phyloP scores from a whole-genome alignment of 139 green algal genomes.

The Helicosporidium sp. region DNA sequence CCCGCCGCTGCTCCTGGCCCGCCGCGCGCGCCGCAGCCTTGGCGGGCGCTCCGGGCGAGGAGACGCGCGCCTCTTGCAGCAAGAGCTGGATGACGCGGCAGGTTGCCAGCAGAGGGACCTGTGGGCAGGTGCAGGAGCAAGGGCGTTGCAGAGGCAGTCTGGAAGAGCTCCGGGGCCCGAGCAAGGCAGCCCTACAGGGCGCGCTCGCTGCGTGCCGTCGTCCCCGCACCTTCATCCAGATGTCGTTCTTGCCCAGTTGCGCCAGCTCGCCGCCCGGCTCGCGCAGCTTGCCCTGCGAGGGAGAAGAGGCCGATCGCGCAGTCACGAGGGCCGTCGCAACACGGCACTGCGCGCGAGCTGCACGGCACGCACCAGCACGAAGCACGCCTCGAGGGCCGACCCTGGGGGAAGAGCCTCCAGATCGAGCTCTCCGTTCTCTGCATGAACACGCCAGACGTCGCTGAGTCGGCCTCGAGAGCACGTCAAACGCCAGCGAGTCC shows the following conservation, averaged over 20 bases:
- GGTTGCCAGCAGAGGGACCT: slow-evolving; percentile 6
- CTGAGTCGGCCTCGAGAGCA: too few relatives aligned
- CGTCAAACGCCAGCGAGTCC: too few relatives aligned
- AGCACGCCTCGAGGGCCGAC: neutral
- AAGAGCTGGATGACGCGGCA: slow-evolving; percentile 5
- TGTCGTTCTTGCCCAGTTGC: neutral
- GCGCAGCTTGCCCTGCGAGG: slow-evolving; percentile 1
- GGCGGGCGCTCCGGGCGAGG: too few relatives aligned
- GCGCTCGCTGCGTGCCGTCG: neutral
- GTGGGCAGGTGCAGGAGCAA: neutral
- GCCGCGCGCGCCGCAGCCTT: neutral
- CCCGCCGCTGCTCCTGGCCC: slow-evolving; percentile 1
- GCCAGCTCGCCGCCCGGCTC: neutral
- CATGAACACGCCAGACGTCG: too few relatives aligned
- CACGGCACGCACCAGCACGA: neutral
- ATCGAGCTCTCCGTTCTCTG: slow-evolving; percentile 4
- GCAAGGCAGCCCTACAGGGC: neutral
- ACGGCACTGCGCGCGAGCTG: too few relatives aligned
- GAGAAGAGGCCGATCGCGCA: neutral
- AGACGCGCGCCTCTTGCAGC: slow-evolving; percentile 2
- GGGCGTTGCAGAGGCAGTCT: neutral
- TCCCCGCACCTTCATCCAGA: slow-evolving; percentile 4
- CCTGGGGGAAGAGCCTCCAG: neutral
- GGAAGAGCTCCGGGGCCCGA: neutral
- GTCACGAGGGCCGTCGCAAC: neutral